Evolutionary conservation across 768 basidiomycete species (phyloP).

Genomic region (Lentinula lateritia): DNA sequence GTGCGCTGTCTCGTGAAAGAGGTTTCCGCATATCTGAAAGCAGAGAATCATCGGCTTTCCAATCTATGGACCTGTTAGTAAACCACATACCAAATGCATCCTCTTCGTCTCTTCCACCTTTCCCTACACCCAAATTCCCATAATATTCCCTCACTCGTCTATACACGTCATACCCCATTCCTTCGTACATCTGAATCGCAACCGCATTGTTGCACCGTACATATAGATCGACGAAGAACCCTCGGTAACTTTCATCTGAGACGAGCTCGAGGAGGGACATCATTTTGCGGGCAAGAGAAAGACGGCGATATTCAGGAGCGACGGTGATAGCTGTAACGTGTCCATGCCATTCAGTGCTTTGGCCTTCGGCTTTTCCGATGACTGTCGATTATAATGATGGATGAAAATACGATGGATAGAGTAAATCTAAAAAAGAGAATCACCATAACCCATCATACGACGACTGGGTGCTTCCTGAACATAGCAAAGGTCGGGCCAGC

Average conservation of each 20-base stretch:
- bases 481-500: slow-evolving; percentile 90
- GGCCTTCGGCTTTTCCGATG: slow-evolving; percentile 89
- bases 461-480: slow-evolving; percentile 77
- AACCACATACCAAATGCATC: slow-evolving; percentile 79
- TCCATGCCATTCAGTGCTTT: slow-evolving; percentile 75
- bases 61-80: background rate
- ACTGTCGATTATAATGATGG: slow-evolving; percentile 40
- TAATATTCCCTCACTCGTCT: slow-evolving; percentile 89
- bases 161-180: slow-evolving; percentile 90
- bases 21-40: slow-evolving; percentile 65
- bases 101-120: slow-evolving; percentile 77
- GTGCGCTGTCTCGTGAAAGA: slow-evolving; percentile 50
- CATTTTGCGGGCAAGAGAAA: slow-evolving; percentile 83
- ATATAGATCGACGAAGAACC: slow-evolving; percentile 93
- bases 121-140: slow-evolving; percentile 67
- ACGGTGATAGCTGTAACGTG: slow-evolving; percentile 96
- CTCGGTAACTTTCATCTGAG: slow-evolving; percentile 74
- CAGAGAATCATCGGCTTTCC: no score
- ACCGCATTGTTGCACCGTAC: slow-evolving; percentile 83
- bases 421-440: slow-evolving; percentile 17
- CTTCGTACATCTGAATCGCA: slow-evolving; percentile 90
- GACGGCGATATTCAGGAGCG: slow-evolving; percentile 86
- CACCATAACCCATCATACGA: slow-evolving; percentile 91
- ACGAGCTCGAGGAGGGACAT: slow-evolving; percentile 83
- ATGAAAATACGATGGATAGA: background rate